phyloP scores from a whole-genome alignment of 2,329 filamentous ascomycete species.

The Simplicillium aogashimaense region DNA sequence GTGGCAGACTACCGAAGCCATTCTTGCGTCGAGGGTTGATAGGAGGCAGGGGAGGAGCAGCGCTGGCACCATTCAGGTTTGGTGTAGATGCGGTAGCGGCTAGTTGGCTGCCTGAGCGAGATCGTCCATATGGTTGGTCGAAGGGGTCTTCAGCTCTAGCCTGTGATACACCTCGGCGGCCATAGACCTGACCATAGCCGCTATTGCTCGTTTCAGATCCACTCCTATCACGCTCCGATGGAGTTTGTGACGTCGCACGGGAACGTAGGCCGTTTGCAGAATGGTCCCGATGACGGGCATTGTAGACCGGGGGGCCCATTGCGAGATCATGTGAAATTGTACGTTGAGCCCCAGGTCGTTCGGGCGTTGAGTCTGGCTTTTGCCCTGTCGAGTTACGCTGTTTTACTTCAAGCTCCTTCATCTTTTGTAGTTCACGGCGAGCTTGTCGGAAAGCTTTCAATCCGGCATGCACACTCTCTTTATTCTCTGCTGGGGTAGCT shows the following conservation, averaged over 20 bases:
- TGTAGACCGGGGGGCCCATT: slow-evolving; percentile 33
- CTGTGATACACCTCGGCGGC: background rate
- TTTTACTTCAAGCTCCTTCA: slow-evolving; percentile 41
- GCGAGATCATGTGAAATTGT: slow-evolving; percentile 34
- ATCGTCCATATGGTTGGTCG: slow-evolving; percentile 12
- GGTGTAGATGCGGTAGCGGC: slow-evolving; percentile 22
- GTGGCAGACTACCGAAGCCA: slow-evolving; percentile 24
- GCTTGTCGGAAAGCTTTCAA: slow-evolving; percentile 48
- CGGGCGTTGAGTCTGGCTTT: slow-evolving; percentile 7
- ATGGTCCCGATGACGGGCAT: slow-evolving; percentile 11
- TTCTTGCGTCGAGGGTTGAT: slow-evolving; percentile 48
- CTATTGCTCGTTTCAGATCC: slow-evolving; percentile 45
- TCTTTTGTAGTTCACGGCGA: slow-evolving; percentile 43
- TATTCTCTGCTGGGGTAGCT: slow-evolving; percentile 17
- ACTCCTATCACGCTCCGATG: slow-evolving; percentile 40
- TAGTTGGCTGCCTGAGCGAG: slow-evolving; percentile 24
- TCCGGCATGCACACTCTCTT: slow-evolving; percentile 36
- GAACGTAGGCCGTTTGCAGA: slow-evolving; percentile 16
- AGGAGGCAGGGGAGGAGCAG: slow-evolving; percentile 43
- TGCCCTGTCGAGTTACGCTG: slow-evolving; percentile 27
- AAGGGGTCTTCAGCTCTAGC: slow-evolving; percentile 17
- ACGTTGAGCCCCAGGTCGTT: slow-evolving; percentile 17
- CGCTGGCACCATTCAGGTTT: slow-evolving; percentile 22
- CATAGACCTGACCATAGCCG: slow-evolving; percentile 21
- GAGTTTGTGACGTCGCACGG: slow-evolving; percentile 15